Percentiles rank a stretch among this genome's conserved stretches.
phyloP scores from a whole-genome alignment of 371 early-diverging fungal genomes.

The Furculomyces boomerangus region DNA sequence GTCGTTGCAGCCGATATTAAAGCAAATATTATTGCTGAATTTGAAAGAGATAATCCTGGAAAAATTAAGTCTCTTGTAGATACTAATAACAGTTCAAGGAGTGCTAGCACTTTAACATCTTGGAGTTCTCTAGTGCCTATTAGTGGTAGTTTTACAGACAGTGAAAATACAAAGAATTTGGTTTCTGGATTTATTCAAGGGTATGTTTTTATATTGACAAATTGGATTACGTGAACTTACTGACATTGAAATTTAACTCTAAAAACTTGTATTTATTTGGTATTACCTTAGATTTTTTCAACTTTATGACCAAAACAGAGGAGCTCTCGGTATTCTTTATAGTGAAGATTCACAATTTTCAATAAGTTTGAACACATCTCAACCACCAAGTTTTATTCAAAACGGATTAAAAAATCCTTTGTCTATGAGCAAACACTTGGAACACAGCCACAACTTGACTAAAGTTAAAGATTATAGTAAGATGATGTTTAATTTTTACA shows the following conservation, averaged over 20 bases:
- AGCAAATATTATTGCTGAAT: constrained; percentile 7
- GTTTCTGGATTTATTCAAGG: constrained; percentile 12
- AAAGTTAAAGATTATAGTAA: constrained; percentile 13
- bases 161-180: constrained; percentile 8
- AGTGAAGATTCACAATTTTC: constrained; percentile 12
- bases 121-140: neutral
- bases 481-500: too few species aligned
- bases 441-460: constrained; percentile 15
- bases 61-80: constrained; percentile 4
- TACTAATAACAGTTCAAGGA: neutral
- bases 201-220: too few species aligned
- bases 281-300: constrained; percentile 14
- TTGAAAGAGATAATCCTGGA: constrained; percentile 5
- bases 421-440: constrained; percentile 13
- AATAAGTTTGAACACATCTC: constrained; percentile 19
- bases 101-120: neutral
- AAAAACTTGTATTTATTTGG: too few species aligned
- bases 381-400: constrained; percentile 8
- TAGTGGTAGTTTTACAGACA: neutral
- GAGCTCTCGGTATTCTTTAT: constrained; percentile 12
- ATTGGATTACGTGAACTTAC: too few species aligned
- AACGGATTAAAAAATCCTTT: constrained; percentile 9
- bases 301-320: constrained; percentile 15
- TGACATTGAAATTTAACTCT: too few species aligned
- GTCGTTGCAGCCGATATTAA: neutral